A percentile compares a stretch with the other conserved stretches of the same genome.
Conservation (phyloP, 768 basidiomycete genomes). For the Mycena rosella region DNA sequence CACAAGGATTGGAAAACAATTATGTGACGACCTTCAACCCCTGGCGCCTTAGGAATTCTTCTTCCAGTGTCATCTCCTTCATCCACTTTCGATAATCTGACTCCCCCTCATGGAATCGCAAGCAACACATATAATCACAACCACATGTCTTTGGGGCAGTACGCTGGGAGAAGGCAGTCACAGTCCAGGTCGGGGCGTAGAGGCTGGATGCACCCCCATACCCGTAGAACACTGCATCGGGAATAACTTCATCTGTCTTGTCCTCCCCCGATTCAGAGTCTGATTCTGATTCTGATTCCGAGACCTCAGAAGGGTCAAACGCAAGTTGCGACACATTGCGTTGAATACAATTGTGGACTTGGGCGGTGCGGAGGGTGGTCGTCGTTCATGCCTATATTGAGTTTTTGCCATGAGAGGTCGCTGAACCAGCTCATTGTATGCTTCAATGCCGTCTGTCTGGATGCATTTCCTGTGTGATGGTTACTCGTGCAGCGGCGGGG, state of each 20-base stretch:
- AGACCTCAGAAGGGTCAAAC: not conserved
- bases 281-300: not conserved
- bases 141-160: constrained; percentile 1
- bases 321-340: too few species aligned
- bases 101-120: constrained; percentile 1
- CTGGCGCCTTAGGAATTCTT: not conserved
- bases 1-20: too few species aligned
- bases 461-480: too few species aligned
- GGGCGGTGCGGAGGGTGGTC: not conserved
- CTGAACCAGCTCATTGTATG: not conserved
- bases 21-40: not conserved
- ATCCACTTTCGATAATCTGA: not conserved
- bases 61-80: constrained; percentile 6
- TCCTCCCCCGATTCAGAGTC: not conserved
- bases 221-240: not conserved
- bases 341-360: not conserved
- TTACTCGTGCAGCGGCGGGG: too few species aligned
- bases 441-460: not conserved
- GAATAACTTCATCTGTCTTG: not conserved
- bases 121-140: constrained; percentile 1
- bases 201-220: not conserved
- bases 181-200: not conserved
- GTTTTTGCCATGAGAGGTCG: not conserved
- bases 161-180: not conserved
- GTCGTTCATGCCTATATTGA: not conserved